These are phyloP conservation scores for Panaeolus cyanescens DNA, from an alignment of 768 basidiomycete species.

Conservation along the genomic window DNA sequence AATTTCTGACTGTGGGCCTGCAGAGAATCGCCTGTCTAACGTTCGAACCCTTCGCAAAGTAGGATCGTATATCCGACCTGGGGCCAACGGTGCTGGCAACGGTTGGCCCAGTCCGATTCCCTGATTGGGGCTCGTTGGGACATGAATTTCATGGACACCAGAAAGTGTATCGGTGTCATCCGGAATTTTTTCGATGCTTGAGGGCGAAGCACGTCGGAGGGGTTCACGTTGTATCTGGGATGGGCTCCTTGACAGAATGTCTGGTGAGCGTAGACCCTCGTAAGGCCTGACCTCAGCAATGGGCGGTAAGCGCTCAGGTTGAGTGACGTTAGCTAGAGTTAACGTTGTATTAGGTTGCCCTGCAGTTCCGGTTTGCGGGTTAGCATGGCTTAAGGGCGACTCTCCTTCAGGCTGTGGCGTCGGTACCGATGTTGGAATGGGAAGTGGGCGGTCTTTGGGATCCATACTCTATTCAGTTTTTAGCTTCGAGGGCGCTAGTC, in stretches of 20 bases:
- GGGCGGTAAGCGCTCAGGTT: not conserved
- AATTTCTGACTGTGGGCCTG: conserved; percentile 30
- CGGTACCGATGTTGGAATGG: not conserved
- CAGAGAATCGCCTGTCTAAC: conserved; percentile 13
- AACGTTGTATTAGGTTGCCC: not conserved
- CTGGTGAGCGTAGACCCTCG: not conserved
- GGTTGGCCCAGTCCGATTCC: conserved; percentile 3
- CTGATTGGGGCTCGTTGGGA: not conserved
- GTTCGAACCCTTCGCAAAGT: conserved; percentile 13
- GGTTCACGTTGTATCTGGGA: not conserved
- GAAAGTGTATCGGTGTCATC: not conserved
- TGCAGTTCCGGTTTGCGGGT: not conserved
- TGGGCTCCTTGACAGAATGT: not conserved
- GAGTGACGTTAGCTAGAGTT: not conserved
- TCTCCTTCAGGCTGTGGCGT: not conserved
- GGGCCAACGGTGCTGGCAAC: conserved; percentile 8
- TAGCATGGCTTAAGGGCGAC: not conserved
- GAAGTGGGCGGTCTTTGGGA: not conserved
- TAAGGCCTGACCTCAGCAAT: not conserved
- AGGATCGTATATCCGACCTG: conserved; percentile 4
- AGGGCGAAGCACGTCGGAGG: not conserved
- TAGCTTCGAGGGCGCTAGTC: not conserved
- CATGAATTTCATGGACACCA: not conserved
- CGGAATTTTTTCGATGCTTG: not conserved
- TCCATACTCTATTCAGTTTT: not conserved